phyloP scores from a whole-genome alignment of 495 filamentous ascomycete species.

The Podospora pseudocomata region DNA sequence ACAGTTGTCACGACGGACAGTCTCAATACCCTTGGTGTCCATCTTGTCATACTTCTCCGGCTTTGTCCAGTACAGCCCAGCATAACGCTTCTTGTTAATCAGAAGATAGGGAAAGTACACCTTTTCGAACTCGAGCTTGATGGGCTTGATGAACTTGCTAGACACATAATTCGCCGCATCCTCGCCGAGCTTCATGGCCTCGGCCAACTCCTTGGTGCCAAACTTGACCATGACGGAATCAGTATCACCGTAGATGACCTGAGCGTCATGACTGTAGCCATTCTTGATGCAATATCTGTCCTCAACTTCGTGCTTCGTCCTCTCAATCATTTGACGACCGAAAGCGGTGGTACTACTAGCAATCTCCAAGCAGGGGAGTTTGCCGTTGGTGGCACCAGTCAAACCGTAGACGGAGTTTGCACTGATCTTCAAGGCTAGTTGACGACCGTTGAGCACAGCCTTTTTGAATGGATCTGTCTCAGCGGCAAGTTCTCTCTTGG shows the following conservation, averaged over 20 bases:
- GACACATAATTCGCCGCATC: conserved; percentile 88
- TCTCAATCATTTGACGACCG: conserved; percentile 97
- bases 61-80: conserved; percentile 94
- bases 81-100: conserved; percentile 99
- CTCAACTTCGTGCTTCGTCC: conserved; percentile 91
- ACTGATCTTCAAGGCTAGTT: conserved; percentile 93
- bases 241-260: conserved; percentile 98
- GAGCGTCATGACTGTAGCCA: conserved; percentile 87
- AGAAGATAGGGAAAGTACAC: conserved; percentile 97
- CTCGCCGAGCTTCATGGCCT: conserved; percentile 90
- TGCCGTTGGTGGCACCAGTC: conserved; percentile 92
- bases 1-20: conserved; percentile 94
- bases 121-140: conserved; percentile 99
- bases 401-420: conserved; percentile 98
- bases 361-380: conserved; percentile 90
- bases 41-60: conserved; percentile 97
- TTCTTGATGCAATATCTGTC: conserved; percentile 83
- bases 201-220: conserved; percentile 74
- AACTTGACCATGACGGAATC: conserved; percentile 99
- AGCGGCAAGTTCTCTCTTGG: conserved; percentile 82
- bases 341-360: conserved; percentile 95
- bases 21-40: conserved; percentile 99
- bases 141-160: conserved; percentile 86
- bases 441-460: conserved; percentile 94
- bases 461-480: conserved; percentile 98